These are phyloP conservation scores for Pyrenophora graminea DNA, from an alignment of 2,329 filamentous ascomycete species.

Conservation along the genomic window DNA sequence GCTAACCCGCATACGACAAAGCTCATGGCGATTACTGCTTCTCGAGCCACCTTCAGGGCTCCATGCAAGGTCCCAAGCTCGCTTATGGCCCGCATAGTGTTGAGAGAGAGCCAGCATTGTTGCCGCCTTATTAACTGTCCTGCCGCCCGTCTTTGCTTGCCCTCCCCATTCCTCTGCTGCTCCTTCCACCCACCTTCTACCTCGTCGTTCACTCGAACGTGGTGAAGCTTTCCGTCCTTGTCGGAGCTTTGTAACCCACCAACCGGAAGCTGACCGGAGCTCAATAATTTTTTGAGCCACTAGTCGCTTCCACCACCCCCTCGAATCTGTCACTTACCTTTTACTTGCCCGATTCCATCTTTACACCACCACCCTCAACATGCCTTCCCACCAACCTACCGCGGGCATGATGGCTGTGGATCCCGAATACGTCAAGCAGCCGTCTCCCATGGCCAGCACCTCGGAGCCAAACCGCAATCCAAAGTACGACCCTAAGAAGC, in stretches of 20 bases:
- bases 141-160: constrained; percentile 14
- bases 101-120: constrained; percentile 19
- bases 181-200: constrained; percentile 22
- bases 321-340: constrained; percentile 10
- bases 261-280: constrained; percentile 22
- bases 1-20: constrained; percentile 25
- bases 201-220: constrained; percentile 26
- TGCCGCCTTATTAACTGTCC: constrained; percentile 15
- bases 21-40: constrained; percentile 26
- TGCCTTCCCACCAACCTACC: constrained; percentile 59
- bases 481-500: constrained; percentile 68
- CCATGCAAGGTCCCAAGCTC: constrained; percentile 42
- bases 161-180: constrained; percentile 18
- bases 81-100: constrained; percentile 31
- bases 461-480: constrained; percentile 57
- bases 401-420: constrained; percentile 55
- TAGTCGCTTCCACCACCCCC: constrained; percentile 15
- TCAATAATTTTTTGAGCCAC: constrained; percentile 20
- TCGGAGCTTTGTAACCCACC: constrained; percentile 13
- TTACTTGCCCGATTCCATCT: constrained; percentile 18
- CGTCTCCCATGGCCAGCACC: constrained; percentile 53
- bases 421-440: constrained; percentile 53
- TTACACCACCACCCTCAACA: constrained; percentile 27
- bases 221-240: constrained; percentile 28
- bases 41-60: constrained; percentile 18